A percentile compares a stretch with the other conserved stretches of the same genome.
phyloP scores from a whole-genome alignment of 2,329 filamentous ascomycete species.

The Teratosphaeria destructans region DNA sequence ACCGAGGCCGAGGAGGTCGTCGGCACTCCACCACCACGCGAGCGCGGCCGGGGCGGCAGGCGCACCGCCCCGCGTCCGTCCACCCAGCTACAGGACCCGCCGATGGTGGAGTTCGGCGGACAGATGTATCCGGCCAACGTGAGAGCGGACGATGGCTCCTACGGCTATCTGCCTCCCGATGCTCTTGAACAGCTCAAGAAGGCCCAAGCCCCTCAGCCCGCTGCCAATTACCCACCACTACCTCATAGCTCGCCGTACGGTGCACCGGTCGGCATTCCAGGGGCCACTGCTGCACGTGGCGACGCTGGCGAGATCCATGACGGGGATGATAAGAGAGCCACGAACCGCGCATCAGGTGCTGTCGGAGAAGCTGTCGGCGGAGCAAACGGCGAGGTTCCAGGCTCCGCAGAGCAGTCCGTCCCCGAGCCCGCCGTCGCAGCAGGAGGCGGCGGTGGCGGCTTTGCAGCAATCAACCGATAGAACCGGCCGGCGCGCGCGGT shows the following conservation, averaged over 20 bases:
- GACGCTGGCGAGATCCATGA: not conserved
- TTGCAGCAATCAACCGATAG: not conserved
- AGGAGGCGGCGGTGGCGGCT: not conserved
- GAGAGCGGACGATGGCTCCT: not conserved
- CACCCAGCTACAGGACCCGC: not conserved
- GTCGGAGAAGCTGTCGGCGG: not conserved
- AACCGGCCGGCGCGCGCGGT: not conserved
- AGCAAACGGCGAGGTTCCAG: not conserved
- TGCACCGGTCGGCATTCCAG: constrained; percentile 2
- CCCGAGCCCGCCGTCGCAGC: not conserved
- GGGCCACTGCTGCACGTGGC: not conserved
- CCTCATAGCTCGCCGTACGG: not conserved
- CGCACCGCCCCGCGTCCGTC: constrained; percentile 15
- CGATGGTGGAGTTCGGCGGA: not conserved
- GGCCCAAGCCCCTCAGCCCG: not conserved
- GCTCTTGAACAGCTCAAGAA: not conserved
- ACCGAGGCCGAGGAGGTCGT: not conserved
- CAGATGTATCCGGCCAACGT: not conserved
- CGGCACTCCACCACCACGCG: not conserved
- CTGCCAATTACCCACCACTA: not conserved
- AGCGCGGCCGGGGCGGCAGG: not conserved
- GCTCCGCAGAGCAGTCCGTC: not conserved
- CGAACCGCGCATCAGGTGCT: not conserved
- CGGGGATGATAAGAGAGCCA: not conserved
- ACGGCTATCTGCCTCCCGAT: not conserved